phyloP scores from a whole-genome alignment of 768 basidiomycete genomes.

The Cantharellus anzutake region DNA sequence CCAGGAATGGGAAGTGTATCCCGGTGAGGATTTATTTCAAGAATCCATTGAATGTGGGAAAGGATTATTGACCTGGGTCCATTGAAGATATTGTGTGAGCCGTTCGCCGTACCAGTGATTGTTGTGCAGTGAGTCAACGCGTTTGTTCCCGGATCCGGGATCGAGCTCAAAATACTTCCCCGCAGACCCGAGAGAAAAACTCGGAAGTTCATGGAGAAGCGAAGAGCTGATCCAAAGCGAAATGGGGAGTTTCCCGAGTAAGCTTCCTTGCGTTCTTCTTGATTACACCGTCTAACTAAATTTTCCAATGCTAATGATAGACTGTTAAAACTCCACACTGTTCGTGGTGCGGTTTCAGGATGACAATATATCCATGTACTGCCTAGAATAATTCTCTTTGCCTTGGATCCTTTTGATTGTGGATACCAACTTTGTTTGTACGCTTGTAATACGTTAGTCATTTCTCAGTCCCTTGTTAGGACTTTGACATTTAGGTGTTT shows the following conservation, averaged over 20 bases:
- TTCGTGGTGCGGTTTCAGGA: too few species aligned
- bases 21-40: slow-evolving; percentile 17
- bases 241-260: slow-evolving; percentile 58
- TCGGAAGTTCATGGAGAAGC: slow-evolving; percentile 65
- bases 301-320: too few species aligned
- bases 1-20: slow-evolving; percentile 45
- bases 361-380: too few species aligned
- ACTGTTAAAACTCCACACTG: too few species aligned
- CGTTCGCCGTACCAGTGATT: slow-evolving; percentile 94
- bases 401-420: too few species aligned
- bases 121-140: slow-evolving; percentile 41
- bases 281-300: background rate
- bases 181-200: slow-evolving; percentile 59
- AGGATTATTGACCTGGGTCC: background rate
- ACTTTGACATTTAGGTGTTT: too few species aligned
- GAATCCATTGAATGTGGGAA: background rate
- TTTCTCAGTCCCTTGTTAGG: too few species aligned
- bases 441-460: too few species aligned
- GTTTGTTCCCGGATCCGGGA: background rate
- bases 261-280: slow-evolving; percentile 6
- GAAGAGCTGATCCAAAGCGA: slow-evolving; percentile 74
- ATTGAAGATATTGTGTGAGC: slow-evolving; percentile 54
- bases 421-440: too few species aligned
- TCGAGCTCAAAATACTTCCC: background rate
- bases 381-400: too few species aligned